Base-by-base conservation (phyloP, 2,329 filamentous ascomycete genomes). In the Xylariomycetidae sp. region DNA sequence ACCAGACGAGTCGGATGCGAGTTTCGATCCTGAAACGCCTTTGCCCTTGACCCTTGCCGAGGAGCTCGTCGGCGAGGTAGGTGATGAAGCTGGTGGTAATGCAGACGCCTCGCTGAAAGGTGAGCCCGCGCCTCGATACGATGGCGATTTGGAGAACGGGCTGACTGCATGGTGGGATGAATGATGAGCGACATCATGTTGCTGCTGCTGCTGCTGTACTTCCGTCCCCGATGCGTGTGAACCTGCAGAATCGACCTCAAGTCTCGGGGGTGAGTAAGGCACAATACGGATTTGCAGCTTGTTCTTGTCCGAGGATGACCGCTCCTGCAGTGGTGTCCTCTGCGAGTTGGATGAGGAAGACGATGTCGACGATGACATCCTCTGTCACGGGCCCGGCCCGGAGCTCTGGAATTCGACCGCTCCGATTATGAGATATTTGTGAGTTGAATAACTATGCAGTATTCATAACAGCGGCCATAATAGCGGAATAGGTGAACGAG, bases 21-120 rank as follows among this genome's bases (percentile, higher is more conserved):
- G 58, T 61, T 63, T 64, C 56, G 62, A 49, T 42, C 54, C 64
- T 70, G 67, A 70, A 70, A 70, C 66, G 40, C 50, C 48, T 42
- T 48, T 58, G 41, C 56, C 55, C 54, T 49, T 52, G 42, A 50
- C 44, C 40, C 53, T 53, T 43, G 51, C 59, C 59, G 63, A 65
- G 56, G 58, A 52, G 33, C 54, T 47, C 31, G 49, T 42, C 33
- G 56, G 49, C 20, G 53, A 54, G 31, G 53, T 48, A 34, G 56
- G 45, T 33, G 50, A 52, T 31, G 52, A 48, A 27, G 58, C 45
- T 31, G 56, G 57, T 26, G 58, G 57, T 45, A 58, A 53, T 49
- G 55, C 55, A 33, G 56, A 58, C 37, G 20, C 55, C 56, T 40
- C 38, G 50, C 27, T 54, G n/a, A n/a, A n/a, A n/a, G n/a, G n/a